A percentile compares a stretch with the other conserved stretches of the same genome.
phyloP scores from a whole-genome alignment of 331 rosid species.

The Quercus tomentella region DNA sequence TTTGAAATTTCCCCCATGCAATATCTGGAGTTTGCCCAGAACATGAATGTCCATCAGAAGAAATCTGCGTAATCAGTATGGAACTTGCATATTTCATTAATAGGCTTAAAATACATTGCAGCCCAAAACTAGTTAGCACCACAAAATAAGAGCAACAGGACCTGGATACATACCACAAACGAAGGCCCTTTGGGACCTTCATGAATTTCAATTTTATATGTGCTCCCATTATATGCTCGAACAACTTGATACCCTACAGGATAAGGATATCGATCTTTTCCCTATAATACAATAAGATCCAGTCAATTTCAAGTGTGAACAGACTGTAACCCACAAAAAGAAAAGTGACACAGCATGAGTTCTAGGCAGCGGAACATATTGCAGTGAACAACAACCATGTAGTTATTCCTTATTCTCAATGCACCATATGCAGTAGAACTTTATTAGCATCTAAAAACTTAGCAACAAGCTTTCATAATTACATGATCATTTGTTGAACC shows the following conservation, averaged over 20 bases:
- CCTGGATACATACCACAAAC: slow-evolving; percentile 54
- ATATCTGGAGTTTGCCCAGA: slow-evolving; percentile 87
- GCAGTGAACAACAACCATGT: background rate
- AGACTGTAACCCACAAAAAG: background rate
- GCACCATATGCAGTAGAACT: background rate
- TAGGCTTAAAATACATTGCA: slow-evolving; percentile 8
- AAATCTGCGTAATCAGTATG: slow-evolving; percentile 41
- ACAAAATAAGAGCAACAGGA: slow-evolving; percentile 15
- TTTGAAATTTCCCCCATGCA: slow-evolving; percentile 78
- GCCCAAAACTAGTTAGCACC: slow-evolving; percentile 1
- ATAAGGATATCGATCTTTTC: slow-evolving; percentile 91
- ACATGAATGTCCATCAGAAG: slow-evolving; percentile 60
- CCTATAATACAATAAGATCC: slow-evolving; percentile 32
- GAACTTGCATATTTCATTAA: slow-evolving; percentile 7
- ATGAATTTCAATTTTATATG: slow-evolving; percentile 67
- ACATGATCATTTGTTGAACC: no score
- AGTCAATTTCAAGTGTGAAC: background rate
- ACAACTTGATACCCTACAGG: slow-evolving; percentile 69
- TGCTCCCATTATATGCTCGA: slow-evolving; percentile 63
- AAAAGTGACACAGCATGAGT: background rate
- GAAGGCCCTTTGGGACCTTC: slow-evolving; percentile 83
- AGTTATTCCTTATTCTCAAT: background rate
- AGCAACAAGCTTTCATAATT: background rate
- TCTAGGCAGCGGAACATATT: background rate
- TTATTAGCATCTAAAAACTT: background rate